Conservation (phyloP, 352 stramenopile species). For the Globisporangium echinulatum region DNA sequence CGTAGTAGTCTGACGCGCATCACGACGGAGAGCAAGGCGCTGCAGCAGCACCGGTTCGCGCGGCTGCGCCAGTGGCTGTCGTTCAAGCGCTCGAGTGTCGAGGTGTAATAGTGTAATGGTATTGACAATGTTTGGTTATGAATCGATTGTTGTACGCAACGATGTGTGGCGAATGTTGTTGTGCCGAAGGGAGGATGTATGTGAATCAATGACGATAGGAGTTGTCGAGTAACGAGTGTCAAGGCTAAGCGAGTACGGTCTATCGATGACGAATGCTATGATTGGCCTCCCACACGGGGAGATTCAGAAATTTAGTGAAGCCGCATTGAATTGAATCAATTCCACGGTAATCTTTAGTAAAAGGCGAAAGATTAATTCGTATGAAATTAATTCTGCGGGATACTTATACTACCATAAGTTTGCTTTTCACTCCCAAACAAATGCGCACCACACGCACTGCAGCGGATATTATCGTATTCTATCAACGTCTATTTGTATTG, state of each 20-base stretch:
- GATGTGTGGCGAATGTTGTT: no score
- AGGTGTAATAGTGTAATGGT: background rate
- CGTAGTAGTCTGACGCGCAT: background rate
- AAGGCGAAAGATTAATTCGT: conserved; percentile 90
- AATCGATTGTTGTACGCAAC: no score
- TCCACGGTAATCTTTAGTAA: conserved; percentile 93
- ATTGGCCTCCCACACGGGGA: no score
- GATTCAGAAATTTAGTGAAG: conserved; percentile 71
- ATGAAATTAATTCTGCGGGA: conserved; percentile 67
- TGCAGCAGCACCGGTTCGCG: background rate
- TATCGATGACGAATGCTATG: no score
- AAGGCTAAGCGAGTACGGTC: no score
- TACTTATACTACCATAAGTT: background rate
- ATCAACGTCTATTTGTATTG: no score
- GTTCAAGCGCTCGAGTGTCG: background rate
- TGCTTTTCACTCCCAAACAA: no score
- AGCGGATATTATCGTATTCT: no score
- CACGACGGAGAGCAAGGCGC: background rate
- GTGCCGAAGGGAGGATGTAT: no score
- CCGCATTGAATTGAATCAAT: conserved; percentile 68
- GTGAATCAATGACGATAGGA: no score
- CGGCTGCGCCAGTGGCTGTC: conserved; percentile 8
- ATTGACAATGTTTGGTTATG: background rate
- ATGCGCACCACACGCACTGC: no score
- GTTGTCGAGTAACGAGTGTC: no score